phyloP scores from a whole-genome alignment of 768 basidiomycete genomes.

The Psilocybe azurescens region DNA sequence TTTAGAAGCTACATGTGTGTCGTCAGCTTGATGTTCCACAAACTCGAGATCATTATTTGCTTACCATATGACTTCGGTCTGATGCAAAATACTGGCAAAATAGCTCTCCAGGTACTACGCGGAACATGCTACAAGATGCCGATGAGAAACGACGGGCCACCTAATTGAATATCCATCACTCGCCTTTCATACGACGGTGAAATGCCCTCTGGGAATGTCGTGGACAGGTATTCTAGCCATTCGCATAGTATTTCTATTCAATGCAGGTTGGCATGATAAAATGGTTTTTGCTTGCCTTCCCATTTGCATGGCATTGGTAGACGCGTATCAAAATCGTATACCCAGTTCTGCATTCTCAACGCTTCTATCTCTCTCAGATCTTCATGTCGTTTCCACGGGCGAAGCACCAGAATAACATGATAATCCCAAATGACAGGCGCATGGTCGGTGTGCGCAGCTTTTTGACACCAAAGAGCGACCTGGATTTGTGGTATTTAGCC shows the following conservation, averaged over 20 bases:
- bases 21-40: not conserved
- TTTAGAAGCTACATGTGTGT: not conserved
- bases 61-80: slow-evolving; percentile 79
- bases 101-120: slow-evolving; percentile 56
- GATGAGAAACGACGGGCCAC: not conserved
- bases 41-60: slow-evolving; percentile 20
- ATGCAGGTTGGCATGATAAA: not conserved
- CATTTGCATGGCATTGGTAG: slow-evolving; percentile 56
- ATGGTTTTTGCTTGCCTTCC: slow-evolving; percentile 42
- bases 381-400: slow-evolving; percentile 28
- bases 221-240: slow-evolving; percentile 47
- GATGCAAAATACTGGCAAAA: slow-evolving; percentile 71
- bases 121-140: slow-evolving; percentile 54
- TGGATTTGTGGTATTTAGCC: slow-evolving; percentile 27
- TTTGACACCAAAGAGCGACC: slow-evolving; percentile 74
- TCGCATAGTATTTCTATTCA: not conserved
- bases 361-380: not conserved
- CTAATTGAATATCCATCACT: slow-evolving; percentile 6
- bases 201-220: slow-evolving; percentile 47
- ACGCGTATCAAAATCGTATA: slow-evolving; percentile 72
- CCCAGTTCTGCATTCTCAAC: slow-evolving; percentile 45
- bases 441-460: slow-evolving; percentile 37
- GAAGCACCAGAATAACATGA: slow-evolving; percentile 67
- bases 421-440: slow-evolving; percentile 73
- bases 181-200: slow-evolving; percentile 51